Base-by-base conservation (phyloP, 495 filamentous ascomycete species). In the Daldinia vernicosa region DNA sequence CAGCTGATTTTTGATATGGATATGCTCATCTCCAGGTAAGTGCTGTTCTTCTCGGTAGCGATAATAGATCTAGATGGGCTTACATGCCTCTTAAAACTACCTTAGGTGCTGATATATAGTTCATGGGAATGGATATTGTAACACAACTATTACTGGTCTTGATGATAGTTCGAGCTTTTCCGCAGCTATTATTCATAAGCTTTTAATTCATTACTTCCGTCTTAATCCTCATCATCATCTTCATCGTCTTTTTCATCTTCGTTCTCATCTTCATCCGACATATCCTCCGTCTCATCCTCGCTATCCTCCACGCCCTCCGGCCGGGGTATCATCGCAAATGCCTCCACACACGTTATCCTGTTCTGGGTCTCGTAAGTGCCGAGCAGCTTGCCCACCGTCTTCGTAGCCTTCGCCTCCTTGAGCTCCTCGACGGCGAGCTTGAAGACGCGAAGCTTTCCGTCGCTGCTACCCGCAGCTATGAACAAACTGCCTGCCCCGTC, bases 341-440 rank as follows among this genome's bases (percentile, higher is more conserved):
- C 90, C 63, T 84, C 88, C 69, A 99, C 63, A 77, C 95, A 99
- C 11, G 94, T 99, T 66, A 99, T 94, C 53, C 95, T 86, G 76
- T 94, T 91, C 33, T 90, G 89, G 7, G 94, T 98, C 76, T 93
- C 90, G 69, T 94, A 94, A 59, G 88, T 90, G 12, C 88, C 93
- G 50, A 97, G 74, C 39, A 97, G 79, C 65, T 81, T 85, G 33
- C 94, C 95, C 24, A 93, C 80, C 69, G 92, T 89, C 66, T 84
- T 83, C 22, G 63, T 60, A 26, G 76, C 59, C 58, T 76, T 71
- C 45, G 56, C 63, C 11, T 70, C 67, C 57, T 71, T 61, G 33
- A 88, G 65, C 19, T 90, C 84, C 1, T 72, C 66, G 4, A 75
- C 63, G 51, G 72, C 70, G 30, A 95, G 58, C 60, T 78, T 84